Evolutionary conservation across 139 green algal species (phyloP), one percentile per base, ranked within the genome.

Genomic region (Chlorella sp.): DNA sequence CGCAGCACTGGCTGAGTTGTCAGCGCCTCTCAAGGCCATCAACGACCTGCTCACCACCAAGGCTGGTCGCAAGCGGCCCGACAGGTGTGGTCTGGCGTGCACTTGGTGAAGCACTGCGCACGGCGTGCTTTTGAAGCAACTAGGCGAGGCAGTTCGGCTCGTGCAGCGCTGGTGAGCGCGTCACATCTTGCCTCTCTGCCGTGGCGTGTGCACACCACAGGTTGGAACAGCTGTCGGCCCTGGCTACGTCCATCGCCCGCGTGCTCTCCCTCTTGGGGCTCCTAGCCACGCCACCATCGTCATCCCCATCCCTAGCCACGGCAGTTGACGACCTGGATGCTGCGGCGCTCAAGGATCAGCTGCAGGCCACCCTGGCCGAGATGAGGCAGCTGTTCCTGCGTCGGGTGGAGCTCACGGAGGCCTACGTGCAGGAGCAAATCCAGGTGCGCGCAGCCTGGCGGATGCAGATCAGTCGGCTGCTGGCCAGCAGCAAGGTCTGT

Each of bases 21-120:
- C 88, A 10, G 82, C 77, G 29, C 88, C 90, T 1, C 82, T 99
- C 14, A 95, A 94, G 69, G 50, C 76, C 2, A 80, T 95, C 33
- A 89, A 89, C 67, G 84, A 89, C 65, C 74, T 89, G 60, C 66
- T 87, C 3, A 83, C 76, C 22, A 94, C 89, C 23, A 93, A 92
- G 78, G 86, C 86, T 31, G 89, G 87, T 30, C 67, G 66, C 2
- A 85, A 82, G 63, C 77, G 79, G 24, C 69, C 76, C 2, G 79
- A 84, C 32, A 74, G 82, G 82, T 83, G 74, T 20, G 73, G 5
- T 35, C 2, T 51, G 33, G 26, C 1, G 42, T 55, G 42, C n/a
- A 17, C 17, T 55, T 55, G 42, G 10, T 55, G 42, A 55, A 55
- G 17, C 42, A 55, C 42, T n/a, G n/a, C n/a, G n/a, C n/a, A n/a